Base-by-base conservation (phyloP, 306 rosid genomes). In the Morella rubra region DNA sequence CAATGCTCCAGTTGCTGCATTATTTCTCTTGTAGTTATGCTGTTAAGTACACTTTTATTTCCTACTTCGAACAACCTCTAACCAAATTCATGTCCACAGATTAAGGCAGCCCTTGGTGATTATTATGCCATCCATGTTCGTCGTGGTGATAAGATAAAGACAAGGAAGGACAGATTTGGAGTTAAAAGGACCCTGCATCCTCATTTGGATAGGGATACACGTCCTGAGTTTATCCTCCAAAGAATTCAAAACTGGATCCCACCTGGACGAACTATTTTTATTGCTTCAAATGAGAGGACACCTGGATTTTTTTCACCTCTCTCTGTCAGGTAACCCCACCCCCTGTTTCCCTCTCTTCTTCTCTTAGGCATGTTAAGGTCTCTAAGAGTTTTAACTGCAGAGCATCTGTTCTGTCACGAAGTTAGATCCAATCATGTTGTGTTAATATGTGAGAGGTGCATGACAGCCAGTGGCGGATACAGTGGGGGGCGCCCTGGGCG, bases 111-210 rank as follows among this genome's bases (percentile, higher is more conserved):
- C 37, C 97, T 88, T 44, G 90, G 91, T 32, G 88, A 89, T 68
- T 91, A 87, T 77, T 92, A 88, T 67, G 97, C 98, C 81, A 89
- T 96, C 72, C 99, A 96, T 85, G 99, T 93, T 80, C 98, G 98
- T 72, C 99, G 98, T 14, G 99, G 99, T 27, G 99, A 96, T 84
- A 92, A 87, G 85, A 79, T 96, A 78, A 96, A 91, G 82, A 96
- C 90, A 46, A 87, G 99, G 89, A 96, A 85, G 84, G 99, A 96
- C 81, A 87, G 96, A 79, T 86, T 88, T 84, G 99, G 97, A 24
- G 88, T 90, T 74, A 82, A 77, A 3, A 87, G 96, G 87, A 87
- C 81, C 82, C 82, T 91, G 77, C 95, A 86, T 77, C 99, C 99
- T 76, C 99, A 91, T 86, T 90, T 96, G 54, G 99, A 92, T 77